phyloP scores from a whole-genome alignment of 129 eudicot species.

The Flaveria trinervia region DNA sequence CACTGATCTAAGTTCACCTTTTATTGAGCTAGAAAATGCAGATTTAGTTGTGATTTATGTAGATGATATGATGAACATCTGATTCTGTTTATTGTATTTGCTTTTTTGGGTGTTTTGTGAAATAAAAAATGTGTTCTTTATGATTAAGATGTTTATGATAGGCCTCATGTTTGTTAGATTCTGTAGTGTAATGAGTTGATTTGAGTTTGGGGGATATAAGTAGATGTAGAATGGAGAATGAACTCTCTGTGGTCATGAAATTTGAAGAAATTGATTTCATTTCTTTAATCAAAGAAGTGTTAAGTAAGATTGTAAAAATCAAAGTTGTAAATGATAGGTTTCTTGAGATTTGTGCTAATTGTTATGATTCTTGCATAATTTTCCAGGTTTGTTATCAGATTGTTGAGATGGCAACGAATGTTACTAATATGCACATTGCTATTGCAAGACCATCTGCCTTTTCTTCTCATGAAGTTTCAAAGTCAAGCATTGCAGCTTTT shows the following conservation, averaged over 20 bases:
- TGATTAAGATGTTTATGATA: conserved; percentile 2
- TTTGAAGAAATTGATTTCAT: conserved; percentile 2
- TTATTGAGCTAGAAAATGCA: background rate
- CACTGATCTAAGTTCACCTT: background rate
- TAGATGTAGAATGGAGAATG: background rate
- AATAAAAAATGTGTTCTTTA: background rate
- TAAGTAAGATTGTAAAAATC: conserved; percentile 48
- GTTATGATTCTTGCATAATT: conserved; percentile 3
- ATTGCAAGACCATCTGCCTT: conserved; percentile 44
- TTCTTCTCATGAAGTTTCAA: conserved; percentile 43
- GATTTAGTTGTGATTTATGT: background rate
- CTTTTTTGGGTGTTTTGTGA: background rate
- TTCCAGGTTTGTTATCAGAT: conserved; percentile 18
- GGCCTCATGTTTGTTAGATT: background rate
- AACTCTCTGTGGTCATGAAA: background rate
- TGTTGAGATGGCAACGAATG: conserved; percentile 42
- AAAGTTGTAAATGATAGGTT: background rate
- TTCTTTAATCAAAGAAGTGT: conserved; percentile 6
- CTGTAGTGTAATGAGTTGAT: no score
- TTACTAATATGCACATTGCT: conserved; percentile 53
- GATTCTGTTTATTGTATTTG: conserved; percentile 3
- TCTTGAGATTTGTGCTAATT: background rate
- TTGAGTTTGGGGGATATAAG: background rate
- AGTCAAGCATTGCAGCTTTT: conserved; percentile 48
- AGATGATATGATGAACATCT: background rate